Percentiles rank a stretch among this genome's conserved stretches.
Evolutionary conservation across 257 asterid genomes (phyloP).

Genomic region (Nicotiana noctiflora): DNA sequence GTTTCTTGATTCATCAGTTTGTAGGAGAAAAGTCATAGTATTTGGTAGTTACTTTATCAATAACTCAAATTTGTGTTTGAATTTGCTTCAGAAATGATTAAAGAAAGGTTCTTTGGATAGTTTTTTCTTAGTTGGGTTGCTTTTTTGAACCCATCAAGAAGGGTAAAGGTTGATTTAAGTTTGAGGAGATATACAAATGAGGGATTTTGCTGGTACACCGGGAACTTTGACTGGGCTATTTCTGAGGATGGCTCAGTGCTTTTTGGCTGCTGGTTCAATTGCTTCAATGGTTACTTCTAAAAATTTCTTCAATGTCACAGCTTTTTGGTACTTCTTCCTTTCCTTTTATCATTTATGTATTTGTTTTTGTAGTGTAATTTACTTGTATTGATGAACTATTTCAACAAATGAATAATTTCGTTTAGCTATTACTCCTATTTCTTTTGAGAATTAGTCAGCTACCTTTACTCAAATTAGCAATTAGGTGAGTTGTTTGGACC

Average conservation of each 20-base stretch:
- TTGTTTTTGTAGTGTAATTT: not conserved
- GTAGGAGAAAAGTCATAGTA: not conserved
- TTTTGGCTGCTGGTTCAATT: slow-evolving; percentile 44
- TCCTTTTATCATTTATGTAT: not conserved
- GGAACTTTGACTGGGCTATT: slow-evolving; percentile 41
- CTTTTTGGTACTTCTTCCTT: slow-evolving; percentile 40
- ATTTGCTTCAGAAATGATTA: not conserved
- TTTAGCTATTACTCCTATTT: not conserved
- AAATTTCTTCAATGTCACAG: slow-evolving; percentile 41
- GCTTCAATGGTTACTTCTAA: slow-evolving; percentile 38
- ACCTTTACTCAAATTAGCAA: not conserved
- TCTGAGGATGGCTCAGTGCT: slow-evolving; percentile 38
- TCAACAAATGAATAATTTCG: not conserved
- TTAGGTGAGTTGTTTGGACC: not conserved
- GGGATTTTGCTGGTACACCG: slow-evolving; percentile 48
- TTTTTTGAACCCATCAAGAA: not conserved
- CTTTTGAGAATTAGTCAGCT: not conserved
- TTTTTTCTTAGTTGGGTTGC: not conserved
- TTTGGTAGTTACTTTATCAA: not conserved
- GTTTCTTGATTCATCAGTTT: not conserved
- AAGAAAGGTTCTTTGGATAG: not conserved
- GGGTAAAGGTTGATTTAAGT: not conserved
- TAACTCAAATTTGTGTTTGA: not conserved
- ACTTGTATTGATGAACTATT: not conserved
- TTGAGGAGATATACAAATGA: slow-evolving; percentile 21